phyloP scores from a whole-genome alignment of 78 protist species.

The Polysphondylium violaceum region DNA sequence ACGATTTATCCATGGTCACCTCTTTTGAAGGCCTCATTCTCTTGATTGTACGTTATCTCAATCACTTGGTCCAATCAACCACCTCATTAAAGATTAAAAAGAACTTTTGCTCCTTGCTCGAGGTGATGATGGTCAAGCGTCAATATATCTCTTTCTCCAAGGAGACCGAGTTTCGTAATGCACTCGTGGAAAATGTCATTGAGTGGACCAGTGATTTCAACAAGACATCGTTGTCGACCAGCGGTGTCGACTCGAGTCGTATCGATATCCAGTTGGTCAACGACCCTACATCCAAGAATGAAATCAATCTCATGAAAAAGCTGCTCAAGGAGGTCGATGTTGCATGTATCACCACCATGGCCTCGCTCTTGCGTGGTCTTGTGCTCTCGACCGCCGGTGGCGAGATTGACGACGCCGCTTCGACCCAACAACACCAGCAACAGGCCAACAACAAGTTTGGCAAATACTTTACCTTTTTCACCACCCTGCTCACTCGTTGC shows the following conservation, averaged over 20 bases:
- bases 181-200: slow-evolving; percentile 44
- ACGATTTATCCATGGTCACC: slow-evolving; percentile 55
- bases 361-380: slow-evolving; percentile 50
- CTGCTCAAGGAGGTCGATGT: slow-evolving; percentile 71
- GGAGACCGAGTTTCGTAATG: slow-evolving; percentile 73
- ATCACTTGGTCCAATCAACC: slow-evolving; percentile 1
- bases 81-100: slow-evolving; percentile 47
- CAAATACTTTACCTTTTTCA: slow-evolving; percentile 82
- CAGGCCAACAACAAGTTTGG: slow-evolving; percentile 42
- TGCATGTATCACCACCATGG: slow-evolving; percentile 58
- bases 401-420: slow-evolving; percentile 42
- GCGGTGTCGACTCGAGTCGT: neutral
- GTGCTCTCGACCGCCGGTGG: slow-evolving; percentile 38
- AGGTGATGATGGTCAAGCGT: slow-evolving; percentile 69
- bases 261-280: neutral
- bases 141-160: slow-evolving; percentile 57
- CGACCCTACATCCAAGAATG: slow-evolving; percentile 36
- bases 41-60: slow-evolving; percentile 38
- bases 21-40: slow-evolving; percentile 57
- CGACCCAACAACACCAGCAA: neutral
- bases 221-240: slow-evolving; percentile 20
- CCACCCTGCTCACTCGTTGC: slow-evolving; percentile 57
- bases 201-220: slow-evolving; percentile 76
- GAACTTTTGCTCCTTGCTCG: slow-evolving; percentile 72
- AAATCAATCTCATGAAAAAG: neutral